phyloP scores from a whole-genome alignment of 2,329 filamentous ascomycete genomes.

The Curvularia spicifera region DNA sequence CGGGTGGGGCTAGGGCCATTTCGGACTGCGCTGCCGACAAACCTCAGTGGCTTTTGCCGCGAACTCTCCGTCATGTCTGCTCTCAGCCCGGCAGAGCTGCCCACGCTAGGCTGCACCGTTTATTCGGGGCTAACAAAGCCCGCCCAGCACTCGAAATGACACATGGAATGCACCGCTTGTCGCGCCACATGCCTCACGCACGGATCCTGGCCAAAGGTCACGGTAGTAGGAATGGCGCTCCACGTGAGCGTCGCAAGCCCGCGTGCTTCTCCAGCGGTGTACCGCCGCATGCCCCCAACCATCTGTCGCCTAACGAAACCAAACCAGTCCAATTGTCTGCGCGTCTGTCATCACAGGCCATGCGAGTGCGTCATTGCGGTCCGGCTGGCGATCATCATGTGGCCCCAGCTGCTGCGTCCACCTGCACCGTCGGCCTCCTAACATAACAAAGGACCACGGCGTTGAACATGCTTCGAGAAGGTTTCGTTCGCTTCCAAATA shows the following conservation, averaged over 20 bases:
- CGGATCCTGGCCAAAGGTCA: constrained; percentile 8
- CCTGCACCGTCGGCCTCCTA: constrained; percentile 21
- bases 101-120: constrained; percentile 13
- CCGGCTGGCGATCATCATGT: constrained; percentile 40
- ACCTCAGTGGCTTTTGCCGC: constrained; percentile 34
- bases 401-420: constrained; percentile 30
- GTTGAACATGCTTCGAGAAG: constrained; percentile 40
- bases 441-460: constrained; percentile 33
- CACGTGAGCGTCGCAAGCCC: constrained; percentile 24
- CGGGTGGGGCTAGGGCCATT: constrained; percentile 14
- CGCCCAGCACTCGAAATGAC: constrained; percentile 9
- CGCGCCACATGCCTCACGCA: constrained; percentile 15
- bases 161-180: constrained; percentile 11
- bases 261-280: constrained; percentile 25
- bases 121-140: constrained; percentile 8
- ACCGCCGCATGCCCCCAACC: constrained; percentile 17
- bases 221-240: constrained; percentile 9
- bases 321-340: constrained; percentile 31
- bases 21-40: constrained; percentile 34
- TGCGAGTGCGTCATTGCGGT: constrained; percentile 39
- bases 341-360: constrained; percentile 20
- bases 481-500: constrained; percentile 35
- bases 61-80: constrained; percentile 22
- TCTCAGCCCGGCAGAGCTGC: constrained; percentile 23
- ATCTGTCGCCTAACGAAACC: constrained; percentile 42